These are phyloP conservation scores for Amauroascus niger DNA, from an alignment of 2,329 filamentous ascomycete species.

Conservation along the genomic window DNA sequence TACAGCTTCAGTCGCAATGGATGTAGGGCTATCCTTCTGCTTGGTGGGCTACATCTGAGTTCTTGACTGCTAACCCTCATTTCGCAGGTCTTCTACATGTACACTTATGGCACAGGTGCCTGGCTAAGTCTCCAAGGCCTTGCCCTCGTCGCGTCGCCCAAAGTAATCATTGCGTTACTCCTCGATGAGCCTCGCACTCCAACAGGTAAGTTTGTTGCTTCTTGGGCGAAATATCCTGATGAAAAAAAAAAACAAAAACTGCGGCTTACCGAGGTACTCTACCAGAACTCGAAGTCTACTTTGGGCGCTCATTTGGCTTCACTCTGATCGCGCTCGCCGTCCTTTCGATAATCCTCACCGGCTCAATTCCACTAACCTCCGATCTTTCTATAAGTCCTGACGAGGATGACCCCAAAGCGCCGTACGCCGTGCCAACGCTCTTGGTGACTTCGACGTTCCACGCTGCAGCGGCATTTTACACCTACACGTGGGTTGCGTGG, in stretches of 20 bases:
- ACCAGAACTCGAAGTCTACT: slow-evolving; percentile 59
- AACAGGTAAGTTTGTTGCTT: slow-evolving; percentile 37
- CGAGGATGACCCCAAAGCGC: slow-evolving; percentile 43
- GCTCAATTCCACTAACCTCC: slow-evolving; percentile 53
- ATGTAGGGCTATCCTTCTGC: slow-evolving; percentile 13
- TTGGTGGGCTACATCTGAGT: background rate
- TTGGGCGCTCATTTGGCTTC: slow-evolving; percentile 61
- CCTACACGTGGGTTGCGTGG: slow-evolving; percentile 57
- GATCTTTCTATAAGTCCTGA: slow-evolving; percentile 35
- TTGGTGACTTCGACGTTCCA: slow-evolving; percentile 60
- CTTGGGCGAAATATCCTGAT: too few relatives aligned
- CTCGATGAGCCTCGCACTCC: slow-evolving; percentile 48
- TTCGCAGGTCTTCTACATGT: slow-evolving; percentile 37
- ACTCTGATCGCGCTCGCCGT: slow-evolving; percentile 55
- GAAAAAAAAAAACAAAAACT: too few relatives aligned
- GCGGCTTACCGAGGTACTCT: background rate
- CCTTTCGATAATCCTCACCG: slow-evolving; percentile 59
- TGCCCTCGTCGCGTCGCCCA: slow-evolving; percentile 51
- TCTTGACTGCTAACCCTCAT: background rate
- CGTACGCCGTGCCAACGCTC: slow-evolving; percentile 57
- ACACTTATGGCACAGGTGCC: slow-evolving; percentile 37
- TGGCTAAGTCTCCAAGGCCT: slow-evolving; percentile 40
- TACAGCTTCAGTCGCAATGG: slow-evolving; percentile 12
- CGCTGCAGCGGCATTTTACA: slow-evolving; percentile 51
- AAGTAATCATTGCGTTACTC: slow-evolving; percentile 51